Evolutionary conservation across 805 yeast genomes (phyloP), one percentile per base, ranked within the genome.

Genomic region (Wickerhamiella occidentalis): DNA sequence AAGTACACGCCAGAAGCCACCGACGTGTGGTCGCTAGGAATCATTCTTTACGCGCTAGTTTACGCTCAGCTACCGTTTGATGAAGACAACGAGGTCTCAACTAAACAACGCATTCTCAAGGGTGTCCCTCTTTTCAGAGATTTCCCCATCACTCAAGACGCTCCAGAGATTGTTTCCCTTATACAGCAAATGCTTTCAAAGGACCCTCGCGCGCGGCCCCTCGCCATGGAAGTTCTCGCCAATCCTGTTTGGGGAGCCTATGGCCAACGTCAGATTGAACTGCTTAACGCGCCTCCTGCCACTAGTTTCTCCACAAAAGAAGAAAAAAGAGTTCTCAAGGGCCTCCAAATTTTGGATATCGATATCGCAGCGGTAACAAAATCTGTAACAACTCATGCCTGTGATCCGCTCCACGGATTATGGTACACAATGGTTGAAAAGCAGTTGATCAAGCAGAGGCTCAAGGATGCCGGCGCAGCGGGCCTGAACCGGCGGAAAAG

Each of bases 21-120:
- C 1, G 98, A 90, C 62, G 78, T 84, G 6, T 90, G 98, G 98
- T 78, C 96, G 0, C 65, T 90, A 54, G 98, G 98, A 0, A 77
- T 92, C 9, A 86, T 92, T 13, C 66, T 90, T 7, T 92, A 81
- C 61, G 87, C 96, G 0, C 71, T 90, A 74, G 60, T 85, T 0
- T 77, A 81, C 50, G 96, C 96, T 0, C 77, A 78, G 52, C 80
- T 90, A 82, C 98, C 98, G 0, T 90, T 88, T 66, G 88, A 82
- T 55, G 95, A 87, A 38, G 83, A 79, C 15, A 85, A 78, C 53
- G 88, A 80, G 19, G 60, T 74, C 40, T 73, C 67, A 46, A 80
- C 85, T 0, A 77, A 77, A 55, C 64, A 66, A 55, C 74, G 73
- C 53, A 83, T 90, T 40, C 65, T 84, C 6, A 68, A 75, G 51